Conservation (phyloP, 2,329 filamentous ascomycete species). For the Mollisia scopiformis region DNA sequence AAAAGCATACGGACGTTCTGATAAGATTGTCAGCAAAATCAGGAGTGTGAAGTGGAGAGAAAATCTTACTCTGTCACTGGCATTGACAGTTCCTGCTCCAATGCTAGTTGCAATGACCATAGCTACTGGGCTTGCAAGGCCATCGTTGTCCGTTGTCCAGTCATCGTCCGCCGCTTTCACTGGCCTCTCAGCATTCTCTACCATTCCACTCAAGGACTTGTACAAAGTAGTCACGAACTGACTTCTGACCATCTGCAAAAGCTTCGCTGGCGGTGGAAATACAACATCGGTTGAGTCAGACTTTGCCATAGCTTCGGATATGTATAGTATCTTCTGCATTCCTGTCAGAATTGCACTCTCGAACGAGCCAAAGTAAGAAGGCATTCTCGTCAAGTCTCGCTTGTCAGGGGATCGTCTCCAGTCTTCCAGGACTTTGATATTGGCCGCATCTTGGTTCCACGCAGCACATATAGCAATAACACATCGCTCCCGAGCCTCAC, state of each 20-base stretch:
- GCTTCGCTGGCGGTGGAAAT: conserved; percentile 80
- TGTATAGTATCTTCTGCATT: conserved; percentile 94
- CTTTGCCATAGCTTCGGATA: conserved; percentile 81
- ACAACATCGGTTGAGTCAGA: conserved; percentile 77
- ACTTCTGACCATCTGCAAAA: conserved; percentile 86
- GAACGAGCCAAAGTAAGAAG: conserved; percentile 81
- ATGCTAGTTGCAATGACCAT: conserved; percentile 41
- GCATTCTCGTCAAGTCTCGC: conserved; percentile 89
- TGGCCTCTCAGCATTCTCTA: conserved; percentile 89
- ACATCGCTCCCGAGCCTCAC: conserved; percentile 79
- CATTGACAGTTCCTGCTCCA: conserved; percentile 53
- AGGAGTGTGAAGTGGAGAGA: conserved; percentile 5
- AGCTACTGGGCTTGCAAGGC: conserved; percentile 35
- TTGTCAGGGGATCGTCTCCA: conserved; percentile 85
- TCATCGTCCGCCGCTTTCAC: conserved; percentile 56
- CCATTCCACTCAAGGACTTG: conserved; percentile 91
- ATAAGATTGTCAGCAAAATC: conserved; percentile 30
- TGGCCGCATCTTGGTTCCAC: conserved; percentile 93
- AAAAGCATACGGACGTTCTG: conserved; percentile 92
- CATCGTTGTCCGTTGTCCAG: conserved; percentile 37
- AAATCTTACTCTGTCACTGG: conserved; percentile 51
- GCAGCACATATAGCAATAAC: conserved; percentile 84
- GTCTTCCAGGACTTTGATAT: conserved; percentile 89
- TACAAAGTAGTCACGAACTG: conserved; percentile 95
- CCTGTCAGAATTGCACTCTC: conserved; percentile 80